Percentiles rank a stretch among this genome's conserved stretches.
Evolutionary conservation across 2,329 filamentous ascomycete species (phyloP).

Genomic region (Phialophora tarda): DNA sequence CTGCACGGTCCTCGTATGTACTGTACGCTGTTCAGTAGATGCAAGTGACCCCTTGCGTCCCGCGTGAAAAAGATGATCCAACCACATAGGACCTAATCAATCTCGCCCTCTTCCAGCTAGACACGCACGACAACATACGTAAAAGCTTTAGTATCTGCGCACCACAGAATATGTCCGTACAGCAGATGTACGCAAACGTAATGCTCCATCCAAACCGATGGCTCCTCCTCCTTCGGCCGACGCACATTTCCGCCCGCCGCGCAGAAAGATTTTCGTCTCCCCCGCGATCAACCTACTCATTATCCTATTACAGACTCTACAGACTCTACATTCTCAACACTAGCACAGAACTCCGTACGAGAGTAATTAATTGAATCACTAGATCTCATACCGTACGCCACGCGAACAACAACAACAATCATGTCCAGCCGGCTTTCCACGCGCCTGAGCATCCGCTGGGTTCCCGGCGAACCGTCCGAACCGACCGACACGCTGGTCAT

Average conservation of each 20-base stretch:
- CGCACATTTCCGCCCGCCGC: neutral
- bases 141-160: neutral
- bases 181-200: neutral
- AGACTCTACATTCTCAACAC: neutral
- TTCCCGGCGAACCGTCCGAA: conserved; percentile 49
- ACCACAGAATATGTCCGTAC: neutral
- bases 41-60: no score
- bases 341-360: neutral
- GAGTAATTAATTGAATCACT: no score
- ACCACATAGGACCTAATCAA: no score
- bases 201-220: neutral
- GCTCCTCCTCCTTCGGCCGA: neutral
- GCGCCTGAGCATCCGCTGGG: conserved; percentile 52
- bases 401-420: neutral
- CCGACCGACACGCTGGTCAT: conserved; percentile 53
- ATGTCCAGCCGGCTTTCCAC: conserved; percentile 43
- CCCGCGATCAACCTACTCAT: neutral
- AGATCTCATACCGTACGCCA: no score
- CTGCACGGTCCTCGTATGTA: no score
- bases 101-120: no score
- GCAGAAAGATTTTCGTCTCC: neutral
- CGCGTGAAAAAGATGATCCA: no score
- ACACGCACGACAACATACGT: no score
- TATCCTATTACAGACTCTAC: no score
- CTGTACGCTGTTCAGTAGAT: no score